phyloP scores from a whole-genome alignment of 192 early-diverging fungal species.

The Rhizoclosmatium sp. region DNA sequence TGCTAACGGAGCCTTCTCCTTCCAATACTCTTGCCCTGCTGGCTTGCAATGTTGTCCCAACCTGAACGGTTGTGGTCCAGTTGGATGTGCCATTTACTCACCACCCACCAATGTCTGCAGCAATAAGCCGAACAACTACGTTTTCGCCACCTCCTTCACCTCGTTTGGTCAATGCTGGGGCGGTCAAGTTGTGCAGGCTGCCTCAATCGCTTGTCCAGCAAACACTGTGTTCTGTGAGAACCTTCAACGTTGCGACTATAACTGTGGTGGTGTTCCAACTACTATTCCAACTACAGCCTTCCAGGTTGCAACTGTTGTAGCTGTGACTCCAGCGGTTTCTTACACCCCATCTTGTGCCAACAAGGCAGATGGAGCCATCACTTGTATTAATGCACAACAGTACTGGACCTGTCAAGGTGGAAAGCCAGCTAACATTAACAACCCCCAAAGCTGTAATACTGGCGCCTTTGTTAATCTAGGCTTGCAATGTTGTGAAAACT shows the following conservation, averaged over 20 bases:
- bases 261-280: slow-evolving; percentile 14
- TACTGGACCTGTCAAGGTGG: slow-evolving; percentile 12
- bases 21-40: slow-evolving; percentile 20
- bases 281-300: neutral
- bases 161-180: slow-evolving; percentile 22
- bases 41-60: slow-evolving; percentile 17
- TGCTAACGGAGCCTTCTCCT: neutral
- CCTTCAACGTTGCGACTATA: slow-evolving; percentile 8
- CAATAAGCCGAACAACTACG: slow-evolving; percentile 15
- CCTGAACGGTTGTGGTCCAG: slow-evolving; percentile 1
- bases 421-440: too few relatives aligned
- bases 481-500: slow-evolving; percentile 20
- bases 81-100: neutral
- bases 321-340: slow-evolving; percentile 2
- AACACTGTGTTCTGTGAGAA: slow-evolving; percentile 30
- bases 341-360: slow-evolving; percentile 27
- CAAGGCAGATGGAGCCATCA: neutral
- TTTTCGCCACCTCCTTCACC: neutral
- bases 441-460: neutral
- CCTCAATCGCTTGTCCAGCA: neutral
- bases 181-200: neutral
- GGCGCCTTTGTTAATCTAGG: neutral
- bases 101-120: neutral
- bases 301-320: neutral
- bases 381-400: slow-evolving; percentile 12